Evolutionary conservation across 139 green algal species (phyloP), one percentile per base, ranked within the genome.

Genomic region (Chlorella vulgaris): DNA sequence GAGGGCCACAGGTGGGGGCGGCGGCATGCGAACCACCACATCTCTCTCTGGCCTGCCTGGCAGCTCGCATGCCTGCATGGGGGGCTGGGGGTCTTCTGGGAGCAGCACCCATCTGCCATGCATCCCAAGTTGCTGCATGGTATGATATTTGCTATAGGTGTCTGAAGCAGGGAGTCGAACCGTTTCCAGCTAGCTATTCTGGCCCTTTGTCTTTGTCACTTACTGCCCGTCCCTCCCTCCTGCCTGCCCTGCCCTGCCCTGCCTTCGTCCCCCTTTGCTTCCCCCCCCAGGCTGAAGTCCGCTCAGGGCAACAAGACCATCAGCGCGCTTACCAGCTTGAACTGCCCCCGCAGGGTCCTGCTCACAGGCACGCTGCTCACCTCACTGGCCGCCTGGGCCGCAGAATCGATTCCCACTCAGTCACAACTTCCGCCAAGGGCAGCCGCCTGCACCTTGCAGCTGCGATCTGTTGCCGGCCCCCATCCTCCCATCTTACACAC

Each of bases 251-350:
- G 8, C 24, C 5, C 62, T n/a, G 1, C 26, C 8, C 3, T 33
- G 19, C 4, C 33, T 19, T 71, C 4, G 13, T 47, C 33, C 36
- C 4, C 63, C 18, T 38, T 42, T 21, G 26, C 40, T 26, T n/a
- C 39, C 10, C 26, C 4, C 26, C 51, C 67, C 77, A 89, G 90
- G 42, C 92, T 98, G 13, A 97, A 98, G 83, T 81, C 84, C 4
- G 87, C 88, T 0, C 80, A 79, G n/a, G 92, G 94, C 63, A 95
- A 91, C 83, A 94, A 98, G 83, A 98, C 93, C 39, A 95, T 97
- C 33, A 66, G 29, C 5, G 63, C 76, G 7, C 43, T 75, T 6
- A 75, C 42, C 43, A 40, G 39, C 29, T 85, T 98, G 24, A 73
- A 74, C 58, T 97, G 91, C 78, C 80, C 42, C 4, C 85, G 86